These are phyloP conservation scores for Candida peoriensis DNA, from an alignment of 805 yeast genomes.

Conservation along the genomic window DNA sequence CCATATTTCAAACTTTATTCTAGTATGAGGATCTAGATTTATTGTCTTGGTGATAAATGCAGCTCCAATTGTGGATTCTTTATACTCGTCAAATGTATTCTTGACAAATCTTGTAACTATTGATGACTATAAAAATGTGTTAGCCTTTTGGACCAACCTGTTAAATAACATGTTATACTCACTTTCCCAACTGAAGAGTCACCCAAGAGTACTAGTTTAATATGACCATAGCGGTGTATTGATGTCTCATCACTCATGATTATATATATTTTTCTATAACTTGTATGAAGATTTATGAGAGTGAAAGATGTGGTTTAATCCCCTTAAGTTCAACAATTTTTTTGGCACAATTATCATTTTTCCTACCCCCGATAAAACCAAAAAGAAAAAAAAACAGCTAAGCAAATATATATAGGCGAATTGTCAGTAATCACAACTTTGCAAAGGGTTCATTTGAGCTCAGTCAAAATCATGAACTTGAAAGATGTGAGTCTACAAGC, in stretches of 20 bases:
- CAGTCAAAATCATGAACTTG: too few relatives aligned
- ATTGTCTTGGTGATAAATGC: conserved; percentile 73
- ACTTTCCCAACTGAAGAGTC: conserved; percentile 1
- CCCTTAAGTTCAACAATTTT: background rate
- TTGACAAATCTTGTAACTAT: conserved; percentile 67
- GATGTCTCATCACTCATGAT: too few relatives aligned
- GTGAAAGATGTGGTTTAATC: background rate
- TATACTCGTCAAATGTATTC: conserved; percentile 64
- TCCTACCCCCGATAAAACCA: background rate
- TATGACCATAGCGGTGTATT: background rate
- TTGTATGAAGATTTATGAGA: too few relatives aligned
- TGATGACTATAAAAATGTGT: conserved; percentile 26
- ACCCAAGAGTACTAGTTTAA: background rate
- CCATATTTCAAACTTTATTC: conserved; percentile 76
- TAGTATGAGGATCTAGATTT: conserved; percentile 45
- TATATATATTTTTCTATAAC: too few relatives aligned
- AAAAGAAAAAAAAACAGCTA: background rate
- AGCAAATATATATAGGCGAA: too few relatives aligned
- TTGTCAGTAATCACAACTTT: too few relatives aligned
- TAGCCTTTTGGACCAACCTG: background rate
- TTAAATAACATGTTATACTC: background rate
- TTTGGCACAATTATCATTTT: background rate
- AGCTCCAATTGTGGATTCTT: conserved; percentile 83
- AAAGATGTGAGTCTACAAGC: background rate
- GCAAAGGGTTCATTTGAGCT: too few relatives aligned